Percentiles rank a stretch among this genome's conserved stretches.
Evolutionary conservation across 352 stramenopile genomes (phyloP).

Genomic region (Aphanomyces cochlioides): DNA sequence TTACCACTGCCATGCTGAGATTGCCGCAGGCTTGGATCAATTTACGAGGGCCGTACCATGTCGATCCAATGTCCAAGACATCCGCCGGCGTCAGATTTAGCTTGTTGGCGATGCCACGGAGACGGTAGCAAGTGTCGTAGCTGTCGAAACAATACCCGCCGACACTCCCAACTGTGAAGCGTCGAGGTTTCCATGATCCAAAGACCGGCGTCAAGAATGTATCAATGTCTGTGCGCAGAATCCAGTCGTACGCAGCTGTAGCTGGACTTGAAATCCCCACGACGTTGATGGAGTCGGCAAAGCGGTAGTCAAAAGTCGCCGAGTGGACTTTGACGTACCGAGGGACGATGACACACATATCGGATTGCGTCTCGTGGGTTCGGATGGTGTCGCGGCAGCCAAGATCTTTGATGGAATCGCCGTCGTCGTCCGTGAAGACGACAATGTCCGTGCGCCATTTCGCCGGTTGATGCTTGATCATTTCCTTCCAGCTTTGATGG

Average conservation of each 20-base stretch:
- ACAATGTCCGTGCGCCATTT: constrained; percentile 24
- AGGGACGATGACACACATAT: neutral
- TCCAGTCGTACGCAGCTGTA: neutral
- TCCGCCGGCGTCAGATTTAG: neutral
- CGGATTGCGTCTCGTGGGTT: neutral
- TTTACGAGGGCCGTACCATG: neutral
- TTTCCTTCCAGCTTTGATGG: constrained; percentile 6
- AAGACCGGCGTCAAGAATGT: neutral
- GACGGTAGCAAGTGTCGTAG: neutral
- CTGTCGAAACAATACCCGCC: neutral
- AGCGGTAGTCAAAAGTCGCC: neutral
- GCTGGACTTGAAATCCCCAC: neutral
- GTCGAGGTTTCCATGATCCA: neutral
- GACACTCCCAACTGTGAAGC: neutral
- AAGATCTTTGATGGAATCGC: neutral
- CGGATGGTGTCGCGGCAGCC: neutral
- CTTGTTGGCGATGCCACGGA: neutral
- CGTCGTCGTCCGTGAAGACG: constrained; percentile 3
- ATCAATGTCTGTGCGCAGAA: neutral
- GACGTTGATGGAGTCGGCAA: constrained; percentile 1
- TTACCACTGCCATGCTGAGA: neutral
- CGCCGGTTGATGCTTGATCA: neutral
- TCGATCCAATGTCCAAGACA: neutral
- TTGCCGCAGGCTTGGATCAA: neutral
- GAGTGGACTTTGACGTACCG: neutral